Evolutionary conservation across 139 green algal species (phyloP), one percentile per base, ranked within the genome.

Genomic region (Haematococcus sp.): DNA sequence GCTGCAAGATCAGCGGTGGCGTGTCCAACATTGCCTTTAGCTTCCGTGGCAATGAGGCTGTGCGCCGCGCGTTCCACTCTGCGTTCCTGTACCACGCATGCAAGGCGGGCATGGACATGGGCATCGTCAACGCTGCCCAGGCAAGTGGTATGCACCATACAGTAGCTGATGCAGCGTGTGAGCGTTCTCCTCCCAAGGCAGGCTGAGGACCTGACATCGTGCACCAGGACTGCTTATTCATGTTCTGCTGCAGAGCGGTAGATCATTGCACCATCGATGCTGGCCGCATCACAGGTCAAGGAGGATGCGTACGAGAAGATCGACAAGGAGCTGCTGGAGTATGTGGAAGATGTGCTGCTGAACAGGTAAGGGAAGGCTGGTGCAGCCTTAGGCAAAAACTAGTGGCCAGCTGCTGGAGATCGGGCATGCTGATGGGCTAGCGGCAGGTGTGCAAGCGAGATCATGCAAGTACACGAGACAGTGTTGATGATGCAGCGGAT

Each of bases 21-120:
- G 93, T 99, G 52, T 97, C 91, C 73, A 99, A 99, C 92, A 92
- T 99, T 49, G 96, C 95, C 32, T 99, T 99, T 84, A 93, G 85
- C 74, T 99, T 99, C 94, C 88, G 95, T 23, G 95, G 95, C 75
- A 99, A 99, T 70, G 90, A 98, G 88, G 82, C 94, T 9, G 94
- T 98, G 72, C 91, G 94, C 32, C 88, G 94, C 28, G 92, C 81
- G 30, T 98, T 98, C 89, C 94, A 98, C 87, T 89, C 69, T 20
- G 91, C 92, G 16, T 98, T 98, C 87, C 84, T 98, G 79, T 84
- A 98, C 83, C 91, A 98, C 78, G 94, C 94, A 5, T 98, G 93
- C 83, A 81, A 84, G 46, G 92, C 93, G 0, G 95, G 95, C 79
- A 98, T 99, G 95, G 95, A 99, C 91, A 99, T 99, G 95, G 95